Conservation (phyloP, 345 rosid species). For the Gossypium herbaceum region DNA sequence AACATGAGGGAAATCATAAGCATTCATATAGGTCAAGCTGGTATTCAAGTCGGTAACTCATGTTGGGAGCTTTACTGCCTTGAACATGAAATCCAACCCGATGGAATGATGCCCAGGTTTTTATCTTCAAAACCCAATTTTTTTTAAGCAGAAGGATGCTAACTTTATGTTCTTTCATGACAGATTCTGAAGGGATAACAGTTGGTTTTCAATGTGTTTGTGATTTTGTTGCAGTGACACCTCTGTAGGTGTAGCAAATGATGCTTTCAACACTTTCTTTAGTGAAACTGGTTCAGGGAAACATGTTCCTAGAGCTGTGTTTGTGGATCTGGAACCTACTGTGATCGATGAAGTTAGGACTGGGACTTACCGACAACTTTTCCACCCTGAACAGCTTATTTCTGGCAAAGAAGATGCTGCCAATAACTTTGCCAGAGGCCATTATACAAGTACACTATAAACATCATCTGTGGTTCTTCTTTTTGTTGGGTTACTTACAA, state of each 20-base stretch:
- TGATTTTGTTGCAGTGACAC: slow-evolving; percentile 48
- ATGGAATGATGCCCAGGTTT: slow-evolving; percentile 58
- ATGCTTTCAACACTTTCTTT: slow-evolving; percentile 87
- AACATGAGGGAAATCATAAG: slow-evolving; percentile 63
- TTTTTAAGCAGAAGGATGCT: neutral
- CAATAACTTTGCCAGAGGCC: slow-evolving; percentile 87
- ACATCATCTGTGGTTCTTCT: neutral
- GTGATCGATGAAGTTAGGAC: slow-evolving; percentile 80
- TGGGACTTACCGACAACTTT: slow-evolving; percentile 79
- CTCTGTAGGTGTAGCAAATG: slow-evolving; percentile 50
- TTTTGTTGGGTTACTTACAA: neutral
- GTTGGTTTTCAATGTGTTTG: too few species aligned
- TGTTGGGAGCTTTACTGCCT: slow-evolving; percentile 82
- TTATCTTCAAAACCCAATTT: neutral
- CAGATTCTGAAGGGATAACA: too few species aligned
- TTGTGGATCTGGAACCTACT: slow-evolving; percentile 77
- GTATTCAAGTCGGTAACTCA: slow-evolving; percentile 73
- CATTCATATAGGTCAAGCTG: slow-evolving; percentile 71
- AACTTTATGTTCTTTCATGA: too few species aligned
- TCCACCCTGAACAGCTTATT: slow-evolving; percentile 88
- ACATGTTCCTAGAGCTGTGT: slow-evolving; percentile 81
- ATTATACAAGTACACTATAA: slow-evolving; percentile 51
- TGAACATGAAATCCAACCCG: slow-evolving; percentile 70
- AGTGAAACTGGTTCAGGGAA: slow-evolving; percentile 83
- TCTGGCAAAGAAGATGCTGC: slow-evolving; percentile 92